A percentile compares a stretch with the other conserved stretches of the same genome.
Evolutionary conservation across 257 asterid genomes (phyloP).

Genomic region (Galeopsis tetrahit): DNA sequence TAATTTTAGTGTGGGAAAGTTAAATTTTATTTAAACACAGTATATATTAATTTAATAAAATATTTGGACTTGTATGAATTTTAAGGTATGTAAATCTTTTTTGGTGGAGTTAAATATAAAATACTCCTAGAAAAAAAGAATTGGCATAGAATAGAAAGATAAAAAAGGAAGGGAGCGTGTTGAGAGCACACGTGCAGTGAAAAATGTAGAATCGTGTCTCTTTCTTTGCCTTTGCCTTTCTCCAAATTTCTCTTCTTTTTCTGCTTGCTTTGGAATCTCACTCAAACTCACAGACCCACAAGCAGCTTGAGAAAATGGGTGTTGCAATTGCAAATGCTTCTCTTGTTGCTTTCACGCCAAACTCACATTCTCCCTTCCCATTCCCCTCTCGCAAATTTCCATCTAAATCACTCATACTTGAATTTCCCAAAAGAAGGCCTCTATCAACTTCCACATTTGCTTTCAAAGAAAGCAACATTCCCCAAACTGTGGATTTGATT

Average conservation of each 20-base stretch:
- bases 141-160: not conserved
- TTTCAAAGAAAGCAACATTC: conserved; percentile 23
- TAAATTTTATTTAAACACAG: too few relatives aligned
- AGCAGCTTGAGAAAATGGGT: conserved; percentile 44
- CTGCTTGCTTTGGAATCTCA: not conserved
- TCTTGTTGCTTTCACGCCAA: conserved; percentile 40
- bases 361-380: conserved; percentile 30
- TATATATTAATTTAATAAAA: too few relatives aligned
- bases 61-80: too few relatives aligned
- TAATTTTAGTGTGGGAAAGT: too few relatives aligned
- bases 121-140: not conserved
- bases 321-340: conserved; percentile 58
- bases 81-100: too few relatives aligned
- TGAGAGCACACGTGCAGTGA: conserved; percentile 48
- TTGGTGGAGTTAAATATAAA: not conserved
- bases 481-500: conserved; percentile 37
- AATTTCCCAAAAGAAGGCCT: conserved; percentile 4
- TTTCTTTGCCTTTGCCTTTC: conserved; percentile 59
- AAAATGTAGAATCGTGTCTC: conserved; percentile 58
- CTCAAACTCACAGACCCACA: not conserved
- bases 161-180: conserved; percentile 37
- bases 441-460: conserved; percentile 39
- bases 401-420: conserved; percentile 21
- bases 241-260: too few relatives aligned
- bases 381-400: conserved; percentile 18